Conservation (phyloP, 352 stramenopile species). For the Pythium periplocum region DNA sequence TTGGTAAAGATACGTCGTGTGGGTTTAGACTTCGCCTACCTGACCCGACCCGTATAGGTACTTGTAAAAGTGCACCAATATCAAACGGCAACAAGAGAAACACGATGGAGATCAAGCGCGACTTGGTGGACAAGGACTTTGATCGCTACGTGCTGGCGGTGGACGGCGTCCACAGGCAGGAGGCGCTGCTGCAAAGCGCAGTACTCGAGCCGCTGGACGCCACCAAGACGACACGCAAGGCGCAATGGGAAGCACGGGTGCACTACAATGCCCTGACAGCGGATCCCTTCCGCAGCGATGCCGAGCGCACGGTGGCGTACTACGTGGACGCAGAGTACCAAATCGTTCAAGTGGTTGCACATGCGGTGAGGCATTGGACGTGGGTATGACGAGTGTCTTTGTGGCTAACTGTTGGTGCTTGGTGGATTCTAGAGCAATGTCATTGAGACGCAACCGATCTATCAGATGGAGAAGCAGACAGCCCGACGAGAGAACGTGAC, state of each 20-base stretch:
- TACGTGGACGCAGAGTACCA: conserved; percentile 58
- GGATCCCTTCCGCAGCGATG: conserved; percentile 51
- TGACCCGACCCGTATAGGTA: conserved; percentile 7
- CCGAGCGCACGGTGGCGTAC: conserved; percentile 36
- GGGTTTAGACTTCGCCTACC: too few relatives aligned
- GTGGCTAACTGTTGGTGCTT: not conserved
- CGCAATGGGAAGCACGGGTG: conserved; percentile 68
- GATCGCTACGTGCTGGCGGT: conserved; percentile 64
- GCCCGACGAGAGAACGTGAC: conserved; percentile 54
- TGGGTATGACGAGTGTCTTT: too few relatives aligned
- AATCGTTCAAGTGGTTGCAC: conserved; percentile 48
- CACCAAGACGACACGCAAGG: conserved; percentile 46
- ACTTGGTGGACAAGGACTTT: conserved; percentile 73
- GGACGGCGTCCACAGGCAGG: conserved; percentile 25
- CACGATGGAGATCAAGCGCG: conserved; percentile 57
- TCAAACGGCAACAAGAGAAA: conserved; percentile 7
- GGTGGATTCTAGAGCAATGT: conserved; percentile 16
- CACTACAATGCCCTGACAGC: conserved; percentile 54
- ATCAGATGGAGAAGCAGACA: conserved; percentile 29
- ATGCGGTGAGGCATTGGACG: too few relatives aligned
- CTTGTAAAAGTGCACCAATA: conserved; percentile 11
- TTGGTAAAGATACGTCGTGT: too few relatives aligned
- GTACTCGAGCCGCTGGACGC: conserved; percentile 42
- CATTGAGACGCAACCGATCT: conserved; percentile 24
- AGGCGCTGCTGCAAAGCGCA: conserved; percentile 20